A percentile compares a stretch with the other conserved stretches of the same genome.
These are phyloP conservation scores for Sesbania bispinosa DNA, from an alignment of 306 rosid genomes.

Conservation along the genomic window DNA sequence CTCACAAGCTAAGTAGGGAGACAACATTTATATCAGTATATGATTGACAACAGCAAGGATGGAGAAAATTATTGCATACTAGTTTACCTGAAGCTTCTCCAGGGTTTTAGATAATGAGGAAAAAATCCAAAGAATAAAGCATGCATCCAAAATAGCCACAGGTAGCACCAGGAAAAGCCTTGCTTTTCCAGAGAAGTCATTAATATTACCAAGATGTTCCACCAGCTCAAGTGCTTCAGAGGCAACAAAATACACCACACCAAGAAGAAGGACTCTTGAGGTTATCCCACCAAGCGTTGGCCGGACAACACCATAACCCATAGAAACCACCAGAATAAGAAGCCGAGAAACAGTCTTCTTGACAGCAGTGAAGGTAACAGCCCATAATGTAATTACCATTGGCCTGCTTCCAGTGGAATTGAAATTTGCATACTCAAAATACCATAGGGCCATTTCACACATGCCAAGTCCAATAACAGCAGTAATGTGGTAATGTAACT, in stretches of 20 bases:
- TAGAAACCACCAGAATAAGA: slow-evolving; percentile 67
- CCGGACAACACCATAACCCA: slow-evolving; percentile 72
- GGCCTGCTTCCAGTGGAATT: slow-evolving; percentile 72
- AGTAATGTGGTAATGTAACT: slow-evolving; percentile 70
- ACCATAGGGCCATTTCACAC: slow-evolving; percentile 88
- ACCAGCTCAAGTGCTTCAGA: slow-evolving; percentile 78
- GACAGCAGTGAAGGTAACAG: slow-evolving; percentile 57
- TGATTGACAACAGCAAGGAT: slow-evolving; percentile 5
- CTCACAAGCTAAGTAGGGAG: neutral
- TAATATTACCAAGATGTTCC: slow-evolving; percentile 73
- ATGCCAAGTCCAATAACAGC: slow-evolving; percentile 72
- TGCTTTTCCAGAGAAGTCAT: slow-evolving; percentile 65
- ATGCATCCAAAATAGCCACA: slow-evolving; percentile 68
- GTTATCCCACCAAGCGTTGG: slow-evolving; percentile 68
- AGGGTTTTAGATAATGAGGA: slow-evolving; percentile 66
- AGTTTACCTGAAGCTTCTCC: slow-evolving; percentile 78
- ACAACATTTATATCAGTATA: neutral
- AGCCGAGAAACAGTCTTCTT: slow-evolving; percentile 71
- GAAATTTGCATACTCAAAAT: slow-evolving; percentile 69
- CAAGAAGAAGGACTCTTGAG: slow-evolving; percentile 55
- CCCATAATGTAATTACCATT: slow-evolving; percentile 68
- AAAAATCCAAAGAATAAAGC: slow-evolving; percentile 76
- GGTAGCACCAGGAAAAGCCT: slow-evolving; percentile 67
- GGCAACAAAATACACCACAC: slow-evolving; percentile 54
- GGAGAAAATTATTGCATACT: slow-evolving; percentile 4